Base-by-base conservation (phyloP, 129 eudicot species). In the Tagetes erecta region DNA sequence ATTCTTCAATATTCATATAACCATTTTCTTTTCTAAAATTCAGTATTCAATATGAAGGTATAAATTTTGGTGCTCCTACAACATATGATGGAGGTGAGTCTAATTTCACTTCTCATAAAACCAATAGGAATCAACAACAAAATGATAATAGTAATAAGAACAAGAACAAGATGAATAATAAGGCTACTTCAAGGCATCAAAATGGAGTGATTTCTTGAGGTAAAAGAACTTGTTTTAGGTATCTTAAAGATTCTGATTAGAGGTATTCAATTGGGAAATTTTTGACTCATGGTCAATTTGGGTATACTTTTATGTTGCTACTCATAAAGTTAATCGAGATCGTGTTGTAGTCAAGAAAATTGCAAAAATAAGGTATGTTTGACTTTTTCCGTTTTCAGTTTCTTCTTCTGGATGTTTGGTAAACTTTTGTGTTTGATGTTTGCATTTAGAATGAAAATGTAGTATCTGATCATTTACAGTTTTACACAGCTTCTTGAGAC, bases 271-370 rank as follows among this genome's bases (percentile, higher is more conserved):
- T 88, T 76, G 98, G 98, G 75, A 93, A 93, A 69, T 88, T 93
- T 80, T 83, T 93, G 87, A 97, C 97, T 12, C 98, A 93, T 83
- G 98, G 98, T 46, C 98, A 93, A 84, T 93, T 93, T 84, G 98
- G 98, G 51, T 93, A 90, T 67, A 93, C 98, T 1, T 20, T 20
- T 93, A 93, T 86, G 92, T 88, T 83, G 98, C 98, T 44, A 90
- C 89, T 12, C 86, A 93, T 70, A 93, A 83, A 81, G 78, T 56
- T 73, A 84, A 80, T 76, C 97, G 97, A 34, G 95, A 93, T 86
- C 97, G 92, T 68, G 96, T 93, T 80, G 98, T 97, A 49, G 98
- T 93, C 72, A 93, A 93, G 92, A 90, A 83, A 83, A 92, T 92
- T 80, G 98, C 63, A 92, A 92, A 78, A 89, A 84, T 57, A 92